Base-by-base conservation (phyloP, 768 basidiomycete genomes). In the Calvatia gigantea region DNA sequence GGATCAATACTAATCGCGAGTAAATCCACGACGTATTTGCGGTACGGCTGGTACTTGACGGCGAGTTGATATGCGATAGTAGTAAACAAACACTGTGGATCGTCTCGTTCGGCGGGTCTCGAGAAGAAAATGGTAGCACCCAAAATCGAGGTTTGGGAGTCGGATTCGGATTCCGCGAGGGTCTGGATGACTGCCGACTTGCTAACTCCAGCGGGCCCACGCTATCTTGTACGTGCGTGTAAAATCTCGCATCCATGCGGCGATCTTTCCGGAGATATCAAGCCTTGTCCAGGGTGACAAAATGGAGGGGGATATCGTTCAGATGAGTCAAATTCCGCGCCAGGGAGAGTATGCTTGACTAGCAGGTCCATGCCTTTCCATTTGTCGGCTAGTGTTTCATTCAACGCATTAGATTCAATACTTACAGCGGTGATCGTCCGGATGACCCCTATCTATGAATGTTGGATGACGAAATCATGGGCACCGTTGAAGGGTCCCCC, bases 61-160 rank as follows among this genome's bases (percentile, higher is more conserved):
- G 62, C 61, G 1, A 68, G 58, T 23, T 69, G 64, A 39, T 60
- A 62, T 1, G 63, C 59, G 2, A 69, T 42, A 2, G 64, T 65
- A 3, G 60, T 41, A 31, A 69, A 58, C 1, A 67, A 37, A 15
- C 28, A 47, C 6, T 38, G 15, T 8, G 23, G 53, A 17, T 48
- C 17, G 19, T 52, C 41, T 15, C 59, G 23, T 23, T 44, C 32
- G 23, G 37, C 6, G 6, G 19, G 15, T 17, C 60, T 25, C 6
- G 58, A 65, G 45, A 65, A 67, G 58, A 68, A 62, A 46, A 65
- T 63, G 9, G 56, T 61, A 12, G 54, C 61, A 6, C 51, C 47
- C 27, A 19, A 57, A 4, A 27, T 12, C 0, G n/a, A 25, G 12
- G n/a, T 15, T 5, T 19, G 21, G 12, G 37, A 51, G 2, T 17